Evolutionary conservation across 164 flowering plant species (phyloP).

Genomic region (Magnolia officinalis): DNA sequence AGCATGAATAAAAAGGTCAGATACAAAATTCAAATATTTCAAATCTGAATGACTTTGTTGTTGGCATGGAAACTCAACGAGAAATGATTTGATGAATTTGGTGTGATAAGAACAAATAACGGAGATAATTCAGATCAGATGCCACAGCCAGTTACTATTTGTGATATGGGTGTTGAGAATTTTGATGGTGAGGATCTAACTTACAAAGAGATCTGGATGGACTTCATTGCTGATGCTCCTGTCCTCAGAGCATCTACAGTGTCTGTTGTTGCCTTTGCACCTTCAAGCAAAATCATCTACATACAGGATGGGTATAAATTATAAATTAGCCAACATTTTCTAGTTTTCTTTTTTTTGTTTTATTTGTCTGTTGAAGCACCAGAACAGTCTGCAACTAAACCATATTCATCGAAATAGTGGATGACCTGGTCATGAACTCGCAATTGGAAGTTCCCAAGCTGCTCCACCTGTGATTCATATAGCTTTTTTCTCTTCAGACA

Average conservation of each 20-base stretch:
- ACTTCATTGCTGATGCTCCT: conserved; percentile 15
- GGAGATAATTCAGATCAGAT: neutral
- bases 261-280: conserved; percentile 17
- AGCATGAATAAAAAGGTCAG: too few species aligned
- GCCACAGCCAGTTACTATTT: neutral
- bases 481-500: conserved; percentile 21
- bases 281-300: conserved; percentile 25
- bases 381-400: neutral
- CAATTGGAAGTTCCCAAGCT: conserved; percentile 21
- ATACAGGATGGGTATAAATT: neutral
- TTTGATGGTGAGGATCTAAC: neutral
- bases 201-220: conserved; percentile 15
- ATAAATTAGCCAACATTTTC: neutral
- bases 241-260: conserved; percentile 15
- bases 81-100: neutral
- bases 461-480: conserved; percentile 25
- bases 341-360: neutral
- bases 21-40: neutral
- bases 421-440: conserved; percentile 27
- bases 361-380: neutral
- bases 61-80: neutral
- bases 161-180: neutral
- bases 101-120: neutral
- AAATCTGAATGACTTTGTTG: neutral
- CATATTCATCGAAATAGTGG: neutral